Base-by-base conservation (phyloP, 305 asterid species). In the Coffea humblotiana region DNA sequence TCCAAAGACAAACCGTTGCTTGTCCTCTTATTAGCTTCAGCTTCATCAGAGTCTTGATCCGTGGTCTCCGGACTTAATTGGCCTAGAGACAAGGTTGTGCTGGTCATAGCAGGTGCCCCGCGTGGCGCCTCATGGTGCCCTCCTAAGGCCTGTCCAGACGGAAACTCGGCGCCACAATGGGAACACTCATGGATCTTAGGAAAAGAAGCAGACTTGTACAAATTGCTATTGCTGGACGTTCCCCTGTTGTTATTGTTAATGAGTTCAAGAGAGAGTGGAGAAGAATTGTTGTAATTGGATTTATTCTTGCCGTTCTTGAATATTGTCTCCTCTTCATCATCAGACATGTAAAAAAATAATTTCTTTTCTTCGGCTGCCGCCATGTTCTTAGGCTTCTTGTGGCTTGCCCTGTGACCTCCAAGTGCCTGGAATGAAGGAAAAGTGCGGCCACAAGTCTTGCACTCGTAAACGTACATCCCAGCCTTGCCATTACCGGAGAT, bases 61-160 rank as follows among this genome's bases (percentile, higher is more conserved):
- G 37, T 56, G 18, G 85, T 76, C 23, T 74, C 83, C 58, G 87
- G 82, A 67, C 78, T 79, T 58, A 83, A 75, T 0, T 84, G 76
- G 47, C 85, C 80, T 52, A 88, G 69, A 14, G 86, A 84, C 81
- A 84, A 78, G n/a, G 83, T 76, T 7, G 84, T 83, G 13, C 74
- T 80, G 15, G 83, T 52, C 12, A 75, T 56, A 16, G 78, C 32
- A 11, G 75, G 45, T 13, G 82, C 86, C 40, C 90, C 91, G 32
- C 98, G 83, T 95, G 99, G 19, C 97, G 89, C 81, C 98, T 88
- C 99, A 93, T 95, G 88, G 88, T 95, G 99, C 5, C 98, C 99
- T 19, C 99, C 99, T 47, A 95, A 88, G 49, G 99, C 99, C 78
- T 93, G 99, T 3, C 97, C 99, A 4, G 98, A 95, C 0, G 90